Evolutionary conservation across 129 eudicot species (phyloP).

Genomic region (Tanacetum coccineum): DNA sequence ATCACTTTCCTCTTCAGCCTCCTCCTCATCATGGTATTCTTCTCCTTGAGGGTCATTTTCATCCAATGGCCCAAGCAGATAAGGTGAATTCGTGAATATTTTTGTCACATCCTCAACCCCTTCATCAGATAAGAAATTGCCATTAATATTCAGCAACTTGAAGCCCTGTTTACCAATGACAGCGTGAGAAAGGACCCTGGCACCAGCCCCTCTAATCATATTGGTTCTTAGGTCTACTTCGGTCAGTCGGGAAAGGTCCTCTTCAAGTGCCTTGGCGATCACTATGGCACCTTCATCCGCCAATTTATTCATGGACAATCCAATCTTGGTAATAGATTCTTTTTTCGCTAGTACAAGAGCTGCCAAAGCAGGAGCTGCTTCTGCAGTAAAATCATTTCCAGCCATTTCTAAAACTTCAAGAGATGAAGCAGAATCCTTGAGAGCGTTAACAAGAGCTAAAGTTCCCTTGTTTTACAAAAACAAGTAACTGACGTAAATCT

Average conservation of each 20-base stretch:
- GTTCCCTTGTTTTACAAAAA: conserved; percentile 52
- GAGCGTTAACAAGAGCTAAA: conserved; percentile 36
- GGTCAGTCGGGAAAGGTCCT: conserved; percentile 42
- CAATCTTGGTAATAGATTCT: conserved; percentile 45
- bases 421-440: conserved; percentile 38
- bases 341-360: conserved; percentile 40
- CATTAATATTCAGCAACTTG: conserved; percentile 58
- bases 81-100: conserved; percentile 41
- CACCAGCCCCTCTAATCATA: conserved; percentile 65
- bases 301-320: conserved; percentile 61
- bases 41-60: conserved; percentile 89
- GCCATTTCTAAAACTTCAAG: conserved; percentile 67
- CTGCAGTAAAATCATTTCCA: conserved; percentile 58
- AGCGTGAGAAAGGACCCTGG: conserved; percentile 65
- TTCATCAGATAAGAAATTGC: conserved; percentile 76
- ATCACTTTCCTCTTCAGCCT: conserved; percentile 34
- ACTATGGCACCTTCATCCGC: conserved; percentile 65
- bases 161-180: conserved; percentile 48
- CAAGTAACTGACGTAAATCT: conserved; percentile 53
- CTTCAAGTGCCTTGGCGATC: conserved; percentile 60
- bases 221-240: conserved; percentile 75
- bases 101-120: conserved; percentile 68
- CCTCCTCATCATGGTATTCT: conserved; percentile 39
- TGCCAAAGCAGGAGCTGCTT: conserved; percentile 58
- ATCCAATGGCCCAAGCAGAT: conserved; percentile 58